A percentile compares a stretch with the other conserved stretches of the same genome.
phyloP scores from a whole-genome alignment of 192 early-diverging fungal species.

The Coemansia umbellata region DNA sequence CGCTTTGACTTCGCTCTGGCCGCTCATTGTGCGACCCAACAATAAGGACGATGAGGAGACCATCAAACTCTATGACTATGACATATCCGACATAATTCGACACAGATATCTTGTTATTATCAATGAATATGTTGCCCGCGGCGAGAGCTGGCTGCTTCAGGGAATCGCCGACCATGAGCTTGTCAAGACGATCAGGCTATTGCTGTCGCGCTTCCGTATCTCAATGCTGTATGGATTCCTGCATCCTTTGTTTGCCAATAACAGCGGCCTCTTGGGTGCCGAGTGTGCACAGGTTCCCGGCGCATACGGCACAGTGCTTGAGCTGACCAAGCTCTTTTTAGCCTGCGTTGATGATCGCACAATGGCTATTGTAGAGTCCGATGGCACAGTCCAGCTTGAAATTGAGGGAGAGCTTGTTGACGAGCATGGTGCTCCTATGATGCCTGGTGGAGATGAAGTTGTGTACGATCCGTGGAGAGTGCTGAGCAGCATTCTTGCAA shows the following conservation, averaged over 20 bases:
- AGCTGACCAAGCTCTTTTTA: conserved; percentile 32
- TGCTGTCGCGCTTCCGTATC: conserved; percentile 43
- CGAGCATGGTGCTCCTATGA: conserved; percentile 14
- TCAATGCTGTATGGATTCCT: conserved; percentile 42
- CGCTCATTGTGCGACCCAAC: conserved; percentile 15
- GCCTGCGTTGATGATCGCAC: conserved; percentile 37
- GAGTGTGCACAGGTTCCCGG: conserved; percentile 21
- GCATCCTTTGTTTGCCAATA: conserved; percentile 27
- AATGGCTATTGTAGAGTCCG: conserved; percentile 16
- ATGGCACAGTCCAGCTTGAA: conserved; percentile 25
- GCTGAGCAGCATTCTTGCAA: conserved; percentile 13
- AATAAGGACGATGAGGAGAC: not conserved
- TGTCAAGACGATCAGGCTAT: conserved; percentile 7
- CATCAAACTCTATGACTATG: conserved; percentile 1
- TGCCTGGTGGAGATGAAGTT: conserved; percentile 6
- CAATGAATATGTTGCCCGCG: conserved; percentile 41
- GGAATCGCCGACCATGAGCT: conserved; percentile 6
- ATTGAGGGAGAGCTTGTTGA: conserved; percentile 22
- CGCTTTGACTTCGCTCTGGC: conserved; percentile 31
- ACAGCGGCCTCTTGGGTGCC: not conserved
- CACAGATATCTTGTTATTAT: conserved; percentile 33
- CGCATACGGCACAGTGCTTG: conserved; percentile 38
- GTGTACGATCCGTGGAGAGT: conserved; percentile 31
- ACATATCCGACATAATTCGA: conserved; percentile 52
- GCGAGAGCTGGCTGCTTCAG: conserved; percentile 32